phyloP scores from a whole-genome alignment of 75 land plant genomes.

The Selaginella tamariscina region DNA sequence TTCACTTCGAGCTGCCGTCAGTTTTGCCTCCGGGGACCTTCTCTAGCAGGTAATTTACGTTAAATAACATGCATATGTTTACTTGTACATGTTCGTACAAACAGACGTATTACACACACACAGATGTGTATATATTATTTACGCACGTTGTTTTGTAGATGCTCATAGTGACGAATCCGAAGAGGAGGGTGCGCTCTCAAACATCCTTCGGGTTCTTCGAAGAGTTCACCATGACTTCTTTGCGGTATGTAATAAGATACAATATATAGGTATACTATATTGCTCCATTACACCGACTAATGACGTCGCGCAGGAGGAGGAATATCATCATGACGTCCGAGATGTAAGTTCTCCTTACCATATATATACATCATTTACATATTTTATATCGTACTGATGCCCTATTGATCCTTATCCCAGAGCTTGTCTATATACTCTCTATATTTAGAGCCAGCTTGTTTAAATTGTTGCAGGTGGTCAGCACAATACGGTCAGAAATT shows the following conservation, averaged over 20 bases:
- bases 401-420: too few relatives aligned
- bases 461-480: background rate
- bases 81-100: too few relatives aligned
- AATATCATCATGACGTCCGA: background rate
- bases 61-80: too few relatives aligned
- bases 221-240: conserved; percentile 55
- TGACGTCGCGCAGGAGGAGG: background rate
- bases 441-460: background rate
- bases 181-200: background rate
- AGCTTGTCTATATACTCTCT: background rate
- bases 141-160: background rate
- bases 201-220: background rate
- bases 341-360: background rate
- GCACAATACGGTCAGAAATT: background rate
- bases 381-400: too few relatives aligned
- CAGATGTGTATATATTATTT: too few relatives aligned
- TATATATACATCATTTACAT: too few relatives aligned
- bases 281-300: background rate
- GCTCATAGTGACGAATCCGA: background rate
- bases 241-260: background rate
- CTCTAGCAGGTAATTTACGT: too few relatives aligned
- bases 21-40: background rate
- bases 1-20: conserved; percentile 5
- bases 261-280: too few relatives aligned
- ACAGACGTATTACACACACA: too few relatives aligned